phyloP scores from a whole-genome alignment of 2,329 filamentous ascomycete genomes.

The Conoideocrella luteorostrata region DNA sequence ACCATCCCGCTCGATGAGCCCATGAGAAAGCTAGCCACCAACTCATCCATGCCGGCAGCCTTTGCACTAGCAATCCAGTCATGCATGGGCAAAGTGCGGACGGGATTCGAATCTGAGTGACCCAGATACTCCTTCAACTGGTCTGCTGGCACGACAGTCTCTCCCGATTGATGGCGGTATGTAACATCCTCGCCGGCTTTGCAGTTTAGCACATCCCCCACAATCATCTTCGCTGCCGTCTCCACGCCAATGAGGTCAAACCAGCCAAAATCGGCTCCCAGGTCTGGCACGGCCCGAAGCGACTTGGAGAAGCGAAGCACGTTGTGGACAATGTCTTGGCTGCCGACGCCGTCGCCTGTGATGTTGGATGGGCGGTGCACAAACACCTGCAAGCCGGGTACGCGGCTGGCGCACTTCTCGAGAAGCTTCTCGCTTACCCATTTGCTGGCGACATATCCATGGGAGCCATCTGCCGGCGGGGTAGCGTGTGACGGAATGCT shows the following conservation, averaged over 20 bases:
- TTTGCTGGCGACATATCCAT: constrained; percentile 26
- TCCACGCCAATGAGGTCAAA: neutral
- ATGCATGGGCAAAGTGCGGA: neutral
- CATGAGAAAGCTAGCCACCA: neutral
- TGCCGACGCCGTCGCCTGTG: neutral
- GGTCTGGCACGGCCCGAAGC: neutral
- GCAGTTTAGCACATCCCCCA: neutral
- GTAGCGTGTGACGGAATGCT: no score
- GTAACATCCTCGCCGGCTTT: neutral
- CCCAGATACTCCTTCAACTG: neutral
- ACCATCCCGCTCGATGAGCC: neutral
- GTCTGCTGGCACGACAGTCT: neutral
- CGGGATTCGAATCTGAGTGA: neutral
- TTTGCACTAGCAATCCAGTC: neutral
- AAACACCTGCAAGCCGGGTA: constrained; percentile 9
- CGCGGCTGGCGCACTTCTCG: constrained; percentile 13
- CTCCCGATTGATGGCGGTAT: neutral
- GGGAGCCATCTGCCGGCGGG: constrained; percentile 12
- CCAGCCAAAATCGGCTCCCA: neutral
- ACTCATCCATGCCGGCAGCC: neutral
- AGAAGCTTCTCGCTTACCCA: constrained; percentile 26
- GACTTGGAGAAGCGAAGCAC: neutral
- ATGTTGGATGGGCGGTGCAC: constrained; percentile 8
- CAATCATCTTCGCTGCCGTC: neutral
- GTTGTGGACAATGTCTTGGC: neutral